These are phyloP conservation scores for Trichoderma koningii DNA, from an alignment of 2,329 filamentous ascomycete genomes.

Conservation along the genomic window DNA sequence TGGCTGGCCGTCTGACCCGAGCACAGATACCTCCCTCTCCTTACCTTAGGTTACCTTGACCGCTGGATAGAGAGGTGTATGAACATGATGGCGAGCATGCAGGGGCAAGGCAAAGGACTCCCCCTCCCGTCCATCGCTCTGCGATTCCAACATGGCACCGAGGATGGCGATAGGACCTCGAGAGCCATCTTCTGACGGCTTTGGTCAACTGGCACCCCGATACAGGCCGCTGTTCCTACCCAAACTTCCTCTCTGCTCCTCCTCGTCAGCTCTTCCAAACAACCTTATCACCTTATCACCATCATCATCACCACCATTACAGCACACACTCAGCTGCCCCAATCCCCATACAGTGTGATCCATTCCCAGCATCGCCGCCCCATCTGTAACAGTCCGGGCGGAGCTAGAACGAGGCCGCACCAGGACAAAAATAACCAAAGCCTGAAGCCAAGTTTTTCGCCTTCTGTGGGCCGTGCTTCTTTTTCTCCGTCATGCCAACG, in stretches of 20 bases:
- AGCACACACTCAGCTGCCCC: too few species aligned
- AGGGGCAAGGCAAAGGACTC: background rate
- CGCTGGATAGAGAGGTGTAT: background rate
- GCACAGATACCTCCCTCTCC: too few species aligned
- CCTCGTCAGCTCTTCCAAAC: too few species aligned
- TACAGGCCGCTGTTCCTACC: too few species aligned
- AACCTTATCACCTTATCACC: too few species aligned
- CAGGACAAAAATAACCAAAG: slow-evolving; percentile 4
- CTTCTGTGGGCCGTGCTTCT: slow-evolving; percentile 13
- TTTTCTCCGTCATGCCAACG: background rate
- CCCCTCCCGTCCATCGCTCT: background rate
- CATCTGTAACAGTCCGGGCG: slow-evolving; percentile 17
- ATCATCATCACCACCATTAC: too few species aligned
- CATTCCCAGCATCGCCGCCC: slow-evolving; percentile 15
- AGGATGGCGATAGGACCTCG: too few species aligned
- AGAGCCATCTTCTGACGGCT: too few species aligned
- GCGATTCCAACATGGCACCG: background rate
- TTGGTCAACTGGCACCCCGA: too few species aligned
- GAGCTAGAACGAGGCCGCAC: slow-evolving; percentile 13
- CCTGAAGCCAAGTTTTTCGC: slow-evolving; percentile 22
- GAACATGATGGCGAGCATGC: background rate
- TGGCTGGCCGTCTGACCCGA: background rate
- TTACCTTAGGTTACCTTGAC: background rate
- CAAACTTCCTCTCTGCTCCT: too few species aligned
- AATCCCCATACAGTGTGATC: slow-evolving; percentile 21